Percentiles rank a stretch among this genome's conserved stretches.
phyloP scores from a whole-genome alignment of 129 eudicot genomes.

The Flaveria bidentis region DNA sequence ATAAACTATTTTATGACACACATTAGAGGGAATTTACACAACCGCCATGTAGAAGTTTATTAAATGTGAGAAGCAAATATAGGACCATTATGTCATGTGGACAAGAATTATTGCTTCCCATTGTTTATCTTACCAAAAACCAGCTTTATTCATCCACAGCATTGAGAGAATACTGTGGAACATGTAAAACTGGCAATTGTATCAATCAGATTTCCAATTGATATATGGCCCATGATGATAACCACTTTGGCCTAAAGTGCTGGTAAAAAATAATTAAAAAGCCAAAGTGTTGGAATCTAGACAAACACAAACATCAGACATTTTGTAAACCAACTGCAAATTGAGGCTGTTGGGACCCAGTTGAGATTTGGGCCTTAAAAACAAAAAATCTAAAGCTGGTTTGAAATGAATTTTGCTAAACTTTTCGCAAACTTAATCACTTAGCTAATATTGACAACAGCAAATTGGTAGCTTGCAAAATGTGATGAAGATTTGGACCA shows the following conservation, averaged over 20 bases:
- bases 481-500: too few relatives aligned
- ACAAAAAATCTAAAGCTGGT: constrained; percentile 12
- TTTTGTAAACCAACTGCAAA: constrained; percentile 29
- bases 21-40: neutral
- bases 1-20: too few relatives aligned
- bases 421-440: too few relatives aligned
- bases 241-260: constrained; percentile 28
- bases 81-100: neutral
- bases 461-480: neutral
- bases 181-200: constrained; percentile 14
- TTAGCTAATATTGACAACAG: neutral
- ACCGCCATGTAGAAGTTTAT: neutral
- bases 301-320: constrained; percentile 15
- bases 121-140: constrained; percentile 12
- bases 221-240: constrained; percentile 37
- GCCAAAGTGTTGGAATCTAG: constrained; percentile 10
- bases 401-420: neutral
- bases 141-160: constrained; percentile 38
- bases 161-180: constrained; percentile 30
- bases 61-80: neutral
- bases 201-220: constrained; percentile 23
- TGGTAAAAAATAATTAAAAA: constrained; percentile 8
- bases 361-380: constrained; percentile 20
- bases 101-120: constrained; percentile 19
- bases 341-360: constrained; percentile 30